Conservation (phyloP, 139 green algal genomes). For the Coccomyxa sp. region DNA sequence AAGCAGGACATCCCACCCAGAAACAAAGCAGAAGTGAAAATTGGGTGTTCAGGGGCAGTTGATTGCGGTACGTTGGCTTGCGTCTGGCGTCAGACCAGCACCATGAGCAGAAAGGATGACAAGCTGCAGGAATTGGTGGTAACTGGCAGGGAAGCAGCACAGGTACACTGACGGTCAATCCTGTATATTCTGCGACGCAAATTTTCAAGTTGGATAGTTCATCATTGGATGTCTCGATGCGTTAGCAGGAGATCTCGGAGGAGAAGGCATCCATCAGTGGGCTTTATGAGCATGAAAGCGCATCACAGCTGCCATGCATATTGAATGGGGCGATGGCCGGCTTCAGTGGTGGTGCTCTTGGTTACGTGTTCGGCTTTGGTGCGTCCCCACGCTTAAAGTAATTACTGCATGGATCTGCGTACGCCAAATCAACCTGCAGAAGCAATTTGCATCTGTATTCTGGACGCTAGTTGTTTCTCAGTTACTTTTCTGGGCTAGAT, state of each 20-base stretch:
- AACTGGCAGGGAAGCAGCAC: background rate
- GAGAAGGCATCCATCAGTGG: background rate
- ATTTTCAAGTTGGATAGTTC: background rate
- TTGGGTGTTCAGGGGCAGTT: too few species aligned
- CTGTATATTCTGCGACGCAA: too few species aligned
- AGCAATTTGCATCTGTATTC: conserved; percentile 1
- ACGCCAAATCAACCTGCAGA: too few species aligned
- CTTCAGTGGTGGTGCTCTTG: conserved; percentile 35
- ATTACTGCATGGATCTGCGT: too few species aligned
- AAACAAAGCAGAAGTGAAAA: too few species aligned
- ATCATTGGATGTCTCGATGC: background rate
- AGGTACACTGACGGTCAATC: background rate
- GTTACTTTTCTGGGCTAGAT: background rate
- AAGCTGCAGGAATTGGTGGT: background rate
- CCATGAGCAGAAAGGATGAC: background rate
- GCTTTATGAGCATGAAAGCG: background rate
- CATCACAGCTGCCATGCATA: conserved; percentile 37
- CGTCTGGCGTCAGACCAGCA: too few species aligned
- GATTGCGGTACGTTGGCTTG: too few species aligned
- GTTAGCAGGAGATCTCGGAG: background rate
- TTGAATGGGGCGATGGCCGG: conserved; percentile 33
- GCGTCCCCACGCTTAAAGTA: background rate
- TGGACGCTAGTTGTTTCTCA: background rate
- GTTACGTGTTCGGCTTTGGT: conserved; percentile 59
- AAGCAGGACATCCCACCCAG: too few species aligned